A percentile compares a stretch with the other conserved stretches of the same genome.
Evolutionary conservation across 2,329 filamentous ascomycete species (phyloP).

Genomic region (Diplodia scrobiculata): DNA sequence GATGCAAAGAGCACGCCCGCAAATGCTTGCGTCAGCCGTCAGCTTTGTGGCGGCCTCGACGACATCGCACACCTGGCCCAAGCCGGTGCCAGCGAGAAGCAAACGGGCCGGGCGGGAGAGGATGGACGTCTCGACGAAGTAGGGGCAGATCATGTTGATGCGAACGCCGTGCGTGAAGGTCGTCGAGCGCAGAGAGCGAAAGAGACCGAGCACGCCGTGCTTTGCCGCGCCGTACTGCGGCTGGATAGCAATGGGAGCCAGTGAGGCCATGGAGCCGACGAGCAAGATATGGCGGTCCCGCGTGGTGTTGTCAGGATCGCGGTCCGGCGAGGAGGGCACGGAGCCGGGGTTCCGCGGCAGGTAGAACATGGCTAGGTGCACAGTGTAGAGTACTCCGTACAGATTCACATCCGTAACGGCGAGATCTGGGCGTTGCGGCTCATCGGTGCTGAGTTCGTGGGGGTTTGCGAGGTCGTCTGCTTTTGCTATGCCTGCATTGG

Average conservation of each 20-base stretch:
- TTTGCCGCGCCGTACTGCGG: conserved; percentile 64
- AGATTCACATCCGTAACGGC: conserved; percentile 64
- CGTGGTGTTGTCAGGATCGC: conserved; percentile 32
- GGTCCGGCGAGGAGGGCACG: conserved; percentile 32
- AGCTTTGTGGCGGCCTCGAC: conserved; percentile 65
- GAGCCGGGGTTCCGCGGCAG: conserved; percentile 56
- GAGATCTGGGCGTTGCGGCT: conserved; percentile 53
- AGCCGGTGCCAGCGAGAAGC: conserved; percentile 59
- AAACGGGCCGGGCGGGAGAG: conserved; percentile 52
- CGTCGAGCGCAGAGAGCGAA: conserved; percentile 59
- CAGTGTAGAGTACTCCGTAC: conserved; percentile 65
- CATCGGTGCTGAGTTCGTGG: conserved; percentile 48
- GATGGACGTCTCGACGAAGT: conserved; percentile 67
- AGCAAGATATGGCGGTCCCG: conserved; percentile 64
- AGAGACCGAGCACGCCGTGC: conserved; percentile 67
- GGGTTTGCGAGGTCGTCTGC: conserved; percentile 54
- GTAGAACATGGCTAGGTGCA: conserved; percentile 64
- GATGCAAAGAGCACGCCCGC: conserved; percentile 60
- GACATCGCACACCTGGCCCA: conserved; percentile 61
- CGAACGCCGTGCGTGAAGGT: conserved; percentile 57
- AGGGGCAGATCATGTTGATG: conserved; percentile 67
- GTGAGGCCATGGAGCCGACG: conserved; percentile 63
- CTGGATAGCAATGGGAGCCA: conserved; percentile 47
- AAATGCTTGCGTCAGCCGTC: conserved; percentile 60
- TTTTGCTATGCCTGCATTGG: conserved; percentile 65